phyloP scores from a whole-genome alignment of 176 grass and related monocot species.

The Neostapfia colusana region DNA sequence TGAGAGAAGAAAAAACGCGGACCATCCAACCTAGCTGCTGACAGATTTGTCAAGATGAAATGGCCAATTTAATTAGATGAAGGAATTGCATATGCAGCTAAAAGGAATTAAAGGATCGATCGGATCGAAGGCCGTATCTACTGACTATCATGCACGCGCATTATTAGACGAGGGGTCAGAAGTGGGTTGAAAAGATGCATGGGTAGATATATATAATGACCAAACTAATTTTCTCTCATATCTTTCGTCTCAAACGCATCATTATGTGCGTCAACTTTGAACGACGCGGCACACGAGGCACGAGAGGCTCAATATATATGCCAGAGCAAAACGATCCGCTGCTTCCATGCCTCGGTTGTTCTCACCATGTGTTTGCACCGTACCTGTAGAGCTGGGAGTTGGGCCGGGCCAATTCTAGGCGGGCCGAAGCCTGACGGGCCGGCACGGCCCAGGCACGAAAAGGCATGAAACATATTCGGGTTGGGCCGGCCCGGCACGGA shows the following conservation, averaged over 20 bases:
- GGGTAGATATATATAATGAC: neutral
- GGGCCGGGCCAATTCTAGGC: no score
- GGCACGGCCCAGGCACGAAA: no score
- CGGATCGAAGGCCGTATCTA: conserved; percentile 29
- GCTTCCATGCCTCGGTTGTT: conserved; percentile 3
- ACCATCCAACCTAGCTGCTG: conserved; percentile 29
- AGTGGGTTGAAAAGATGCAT: conserved; percentile 35
- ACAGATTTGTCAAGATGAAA: neutral
- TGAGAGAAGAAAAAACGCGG: conserved; percentile 19
- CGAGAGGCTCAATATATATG: no score
- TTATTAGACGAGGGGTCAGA: conserved; percentile 33
- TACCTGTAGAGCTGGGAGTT: no score
- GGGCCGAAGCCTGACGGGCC: no score
- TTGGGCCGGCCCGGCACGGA: no score
- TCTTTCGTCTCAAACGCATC: neutral
- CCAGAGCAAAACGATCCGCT: neutral
- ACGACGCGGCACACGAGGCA: no score
- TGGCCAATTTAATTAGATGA: neutral
- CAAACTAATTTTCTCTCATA: neutral
- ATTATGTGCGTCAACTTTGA: no score
- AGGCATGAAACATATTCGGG: no score
- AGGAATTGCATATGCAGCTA: neutral
- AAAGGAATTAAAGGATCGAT: no score
- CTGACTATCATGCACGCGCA: conserved; percentile 32
- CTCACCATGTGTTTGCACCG: neutral